Base-by-base conservation (phyloP, 1,284 basidiomycete genomes). In the Pseudozyma sp. region DNA sequence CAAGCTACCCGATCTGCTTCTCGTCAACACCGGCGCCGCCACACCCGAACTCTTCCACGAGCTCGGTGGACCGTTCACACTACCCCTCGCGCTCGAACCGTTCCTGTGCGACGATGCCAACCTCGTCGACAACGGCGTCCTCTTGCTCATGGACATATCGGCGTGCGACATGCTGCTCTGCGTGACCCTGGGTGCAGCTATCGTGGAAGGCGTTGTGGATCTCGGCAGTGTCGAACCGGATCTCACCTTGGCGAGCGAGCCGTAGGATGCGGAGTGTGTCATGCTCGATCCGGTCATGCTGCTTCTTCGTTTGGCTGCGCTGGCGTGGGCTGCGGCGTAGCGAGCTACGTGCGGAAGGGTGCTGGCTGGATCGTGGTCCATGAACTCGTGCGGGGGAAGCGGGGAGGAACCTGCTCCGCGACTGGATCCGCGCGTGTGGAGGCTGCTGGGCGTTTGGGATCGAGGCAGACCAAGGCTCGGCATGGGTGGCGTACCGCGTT, bases 1-100 rank as follows among this genome's bases (percentile, higher is more conserved):
- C 2, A 64, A 42, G 30, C 50, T 96, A 89, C 31, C 97, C 94
- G 84, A 97, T 94, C 39, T 98, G 87, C 60, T 97, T 94, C 81
- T 98, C 95, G 13, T 34, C 40, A 55, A 34, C 30, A 40, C 39
- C 5, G 45, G 31, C 30, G 31, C 43, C 16, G 14, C n/a, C 50
- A n/a, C 46, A 34, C n/a, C 24, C 1, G 63, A 35, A 6, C 40
- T 45, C 58, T 74, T 74, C 71, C 71, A 74, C 17, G 62, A 62
- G 19, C 67, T 65, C 24, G 71, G 71, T 7, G 71, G 66, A 13
- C 66, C 71, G 11, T 53, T 64, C 11, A 60, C 56, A 50, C 70
- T 73, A 1, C 61, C 65, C 19, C 61, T 54, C 3, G 50, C 57
- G 30, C 57, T 64, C 11, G 53, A 56, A 7, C 14, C 58, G 7